Evolutionary conservation across 208 protist species (phyloP), one percentile per base, ranked within the genome.

Genomic region (Lotmaria passim): DNA sequence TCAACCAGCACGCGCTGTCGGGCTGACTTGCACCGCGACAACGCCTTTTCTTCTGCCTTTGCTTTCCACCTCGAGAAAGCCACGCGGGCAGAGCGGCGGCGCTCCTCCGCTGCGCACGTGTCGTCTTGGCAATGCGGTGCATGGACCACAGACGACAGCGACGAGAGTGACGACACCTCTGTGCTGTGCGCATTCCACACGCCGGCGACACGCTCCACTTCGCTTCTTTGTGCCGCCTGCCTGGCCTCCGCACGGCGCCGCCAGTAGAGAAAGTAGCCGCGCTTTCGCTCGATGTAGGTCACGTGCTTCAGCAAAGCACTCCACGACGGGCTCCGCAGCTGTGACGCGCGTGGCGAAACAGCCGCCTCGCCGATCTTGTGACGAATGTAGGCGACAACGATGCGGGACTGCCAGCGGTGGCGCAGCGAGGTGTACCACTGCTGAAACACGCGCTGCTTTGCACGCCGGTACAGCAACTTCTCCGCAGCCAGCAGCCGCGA

Each of bases 281-380:
- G 75, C 58, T 89, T 86, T 5, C 83, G 72, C 39, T 83, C 75
- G 2, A 68, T 69, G 51, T 86, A 85, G 15, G 83, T 69, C 26
- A 84, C 48, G 23, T 72, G 68, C 15, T 44, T 17, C 21, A 85
- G 53, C n/a, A 79, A 28, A 7, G 69, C 68, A n/a, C 46, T 31
- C 67, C 74, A 74, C 0, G 58, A 69, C 0, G 61, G 75, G 23
- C 63, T 74, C 21, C 63, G 62, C 24, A 77, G 21, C 24, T 10
- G 7, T 14, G 30, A 23, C 4, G 7, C 3, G 4, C 43, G 26
- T 1, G 55, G 53, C 19, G 41, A 46, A 30, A 33, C 52, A 0
- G 63, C 55, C 0, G 55, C 71, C 12, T 59, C 57, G 33, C 38
- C 41, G 21, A 77, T 34, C 39, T 77, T 77, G 33, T 77, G 57